Evolutionary conservation across 2,329 filamentous ascomycete species (phyloP).

Genomic region (Graphiopsis chlorocephala): DNA sequence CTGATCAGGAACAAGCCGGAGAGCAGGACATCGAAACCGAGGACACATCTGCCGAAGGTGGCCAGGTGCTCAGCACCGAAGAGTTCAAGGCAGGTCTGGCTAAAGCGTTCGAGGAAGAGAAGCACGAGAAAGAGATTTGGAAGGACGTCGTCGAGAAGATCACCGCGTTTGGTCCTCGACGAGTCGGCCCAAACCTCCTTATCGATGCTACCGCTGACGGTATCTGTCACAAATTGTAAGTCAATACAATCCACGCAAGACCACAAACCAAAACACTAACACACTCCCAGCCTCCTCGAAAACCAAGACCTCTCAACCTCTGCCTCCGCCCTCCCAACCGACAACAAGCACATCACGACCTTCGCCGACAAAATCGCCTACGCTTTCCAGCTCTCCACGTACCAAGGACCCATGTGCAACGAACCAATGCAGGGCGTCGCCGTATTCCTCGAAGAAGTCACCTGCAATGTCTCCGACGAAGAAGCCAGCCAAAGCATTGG

Average conservation of each 20-base stretch:
- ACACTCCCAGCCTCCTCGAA: slow-evolving; percentile 28
- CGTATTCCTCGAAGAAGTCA: slow-evolving; percentile 80
- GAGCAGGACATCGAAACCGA: slow-evolving; percentile 49
- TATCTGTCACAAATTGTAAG: slow-evolving; percentile 70
- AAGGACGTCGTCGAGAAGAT: slow-evolving; percentile 74
- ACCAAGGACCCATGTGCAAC: slow-evolving; percentile 84
- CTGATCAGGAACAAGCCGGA: slow-evolving; percentile 36
- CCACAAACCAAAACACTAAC: slow-evolving; percentile 21
- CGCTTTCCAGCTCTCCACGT: slow-evolving; percentile 88
- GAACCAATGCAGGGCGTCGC: slow-evolving; percentile 93
- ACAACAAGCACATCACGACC: slow-evolving; percentile 24
- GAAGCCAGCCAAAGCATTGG: slow-evolving; percentile 66
- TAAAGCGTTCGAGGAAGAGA: slow-evolving; percentile 65
- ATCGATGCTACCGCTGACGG: slow-evolving; percentile 75
- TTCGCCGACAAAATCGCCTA: slow-evolving; percentile 68
- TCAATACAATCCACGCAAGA: slow-evolving; percentile 20
- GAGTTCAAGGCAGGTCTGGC: slow-evolving; percentile 77
- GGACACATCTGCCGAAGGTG: slow-evolving; percentile 49
- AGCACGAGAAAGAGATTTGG: slow-evolving; percentile 75
- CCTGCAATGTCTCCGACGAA: slow-evolving; percentile 54
- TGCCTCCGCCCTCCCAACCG: slow-evolving; percentile 1
- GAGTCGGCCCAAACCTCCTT: slow-evolving; percentile 83
- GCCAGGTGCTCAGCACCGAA: slow-evolving; percentile 63
- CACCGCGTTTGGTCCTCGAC: slow-evolving; percentile 81
- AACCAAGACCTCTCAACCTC: slow-evolving; percentile 21